Conservation (phyloP, 1,284 basidiomycete species). For the Irpex lacteus region DNA sequence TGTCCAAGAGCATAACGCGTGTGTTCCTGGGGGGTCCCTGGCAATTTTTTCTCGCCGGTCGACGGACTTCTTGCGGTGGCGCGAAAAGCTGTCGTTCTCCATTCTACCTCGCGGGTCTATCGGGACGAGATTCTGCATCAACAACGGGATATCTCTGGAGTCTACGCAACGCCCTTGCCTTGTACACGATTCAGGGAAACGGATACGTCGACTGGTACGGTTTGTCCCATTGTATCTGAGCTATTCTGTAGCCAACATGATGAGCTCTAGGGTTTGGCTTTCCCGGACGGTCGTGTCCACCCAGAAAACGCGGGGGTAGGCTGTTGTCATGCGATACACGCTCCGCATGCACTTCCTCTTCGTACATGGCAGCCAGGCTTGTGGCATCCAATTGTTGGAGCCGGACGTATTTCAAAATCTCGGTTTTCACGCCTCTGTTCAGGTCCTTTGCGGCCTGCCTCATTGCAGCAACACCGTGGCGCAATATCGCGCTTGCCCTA, state of each 20-base stretch:
- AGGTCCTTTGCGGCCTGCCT: not conserved
- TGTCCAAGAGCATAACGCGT: not conserved
- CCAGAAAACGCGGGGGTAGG: not conserved
- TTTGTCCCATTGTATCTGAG: constrained; percentile 8
- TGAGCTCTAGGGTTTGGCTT: not conserved
- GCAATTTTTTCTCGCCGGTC: not conserved
- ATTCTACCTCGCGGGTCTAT: not conserved
- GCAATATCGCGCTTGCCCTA: not conserved
- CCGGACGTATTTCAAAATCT: not conserved
- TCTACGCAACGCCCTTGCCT: not conserved
- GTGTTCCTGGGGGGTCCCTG: not conserved
- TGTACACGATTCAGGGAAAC: not conserved
- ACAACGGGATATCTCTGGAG: not conserved
- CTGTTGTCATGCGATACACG: not conserved
- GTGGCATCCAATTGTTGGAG: not conserved
- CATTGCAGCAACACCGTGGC: not conserved
- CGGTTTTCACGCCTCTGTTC: not conserved
- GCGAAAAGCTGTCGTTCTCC: not conserved
- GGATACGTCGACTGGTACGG: not conserved
- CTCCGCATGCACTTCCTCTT: not conserved
- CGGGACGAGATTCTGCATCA: not conserved
- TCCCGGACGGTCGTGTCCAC: not conserved
- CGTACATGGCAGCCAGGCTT: not conserved
- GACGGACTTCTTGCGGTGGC: not conserved
- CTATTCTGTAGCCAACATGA: constrained; percentile 13